Percentiles rank a stretch among this genome's conserved stretches.
These are phyloP conservation scores for Heterobasidion occidentale DNA, from an alignment of 1,284 basidiomycete species.

Conservation along the genomic window DNA sequence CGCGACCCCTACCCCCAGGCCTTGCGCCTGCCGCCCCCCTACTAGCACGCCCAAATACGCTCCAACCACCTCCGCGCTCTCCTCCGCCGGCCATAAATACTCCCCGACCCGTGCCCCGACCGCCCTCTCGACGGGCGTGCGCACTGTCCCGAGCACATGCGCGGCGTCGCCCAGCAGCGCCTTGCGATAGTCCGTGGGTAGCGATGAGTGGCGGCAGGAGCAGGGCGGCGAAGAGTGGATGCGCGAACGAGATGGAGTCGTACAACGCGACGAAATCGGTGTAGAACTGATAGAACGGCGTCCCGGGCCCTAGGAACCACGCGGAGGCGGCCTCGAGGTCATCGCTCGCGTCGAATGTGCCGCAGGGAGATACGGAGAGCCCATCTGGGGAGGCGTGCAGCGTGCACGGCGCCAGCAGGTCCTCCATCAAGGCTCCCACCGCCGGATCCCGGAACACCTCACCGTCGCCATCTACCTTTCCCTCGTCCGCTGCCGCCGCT, in stretches of 20 bases:
- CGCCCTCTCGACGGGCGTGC: conserved; percentile 37
- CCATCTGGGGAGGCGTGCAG: conserved; percentile 18
- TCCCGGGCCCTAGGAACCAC: conserved; percentile 56
- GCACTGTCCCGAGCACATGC: conserved; percentile 51
- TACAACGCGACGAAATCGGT: conserved; percentile 87
- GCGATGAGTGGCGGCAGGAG: conserved; percentile 65
- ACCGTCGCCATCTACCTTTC: neutral
- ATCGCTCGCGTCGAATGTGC: conserved; percentile 12
- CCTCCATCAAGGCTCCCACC: conserved; percentile 53
- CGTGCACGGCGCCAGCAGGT: conserved; percentile 51
- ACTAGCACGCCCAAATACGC: conserved; percentile 48
- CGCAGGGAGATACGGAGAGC: conserved; percentile 11
- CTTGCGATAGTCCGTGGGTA: conserved; percentile 82
- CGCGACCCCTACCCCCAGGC: conserved; percentile 23
- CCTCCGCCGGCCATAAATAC: conserved; percentile 71
- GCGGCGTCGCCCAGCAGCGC: conserved; percentile 79
- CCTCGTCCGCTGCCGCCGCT: conserved; percentile 27
- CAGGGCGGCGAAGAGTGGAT: conserved; percentile 69
- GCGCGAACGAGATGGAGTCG: conserved; percentile 84
- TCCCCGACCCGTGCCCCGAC: conserved; percentile 43
- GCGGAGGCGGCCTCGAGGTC: conserved; percentile 53
- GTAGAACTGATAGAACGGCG: conserved; percentile 92
- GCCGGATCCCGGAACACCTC: conserved; percentile 67
- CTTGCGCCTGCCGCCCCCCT: conserved; percentile 2
- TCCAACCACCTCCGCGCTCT: conserved; percentile 56